phyloP scores from a whole-genome alignment of 78 protist genomes.

The Dictyostelium brefeldianum region DNA sequence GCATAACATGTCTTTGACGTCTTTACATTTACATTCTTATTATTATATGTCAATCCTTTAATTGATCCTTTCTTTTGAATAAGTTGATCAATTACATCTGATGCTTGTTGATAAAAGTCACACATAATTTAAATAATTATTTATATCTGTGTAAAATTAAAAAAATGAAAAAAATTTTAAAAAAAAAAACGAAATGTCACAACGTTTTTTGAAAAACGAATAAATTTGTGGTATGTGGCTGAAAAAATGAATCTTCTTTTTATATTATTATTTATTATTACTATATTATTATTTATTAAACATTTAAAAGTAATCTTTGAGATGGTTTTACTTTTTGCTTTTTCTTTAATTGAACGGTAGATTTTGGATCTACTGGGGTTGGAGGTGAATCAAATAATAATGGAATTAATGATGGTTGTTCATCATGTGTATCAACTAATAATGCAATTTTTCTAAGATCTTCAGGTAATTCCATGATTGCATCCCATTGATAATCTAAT shows the following conservation, averaged over 20 bases:
- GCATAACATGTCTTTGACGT: slow-evolving; percentile 74
- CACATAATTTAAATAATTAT: slow-evolving; percentile 38
- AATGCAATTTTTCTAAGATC: slow-evolving; percentile 67
- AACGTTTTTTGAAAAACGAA: neutral
- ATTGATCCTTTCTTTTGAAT: slow-evolving; percentile 76
- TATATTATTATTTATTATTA: neutral
- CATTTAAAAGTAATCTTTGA: slow-evolving; percentile 2
- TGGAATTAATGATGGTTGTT: slow-evolving; percentile 44
- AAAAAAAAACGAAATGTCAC: no score
- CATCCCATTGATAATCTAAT: slow-evolving; percentile 59
- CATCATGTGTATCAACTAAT: slow-evolving; percentile 59
- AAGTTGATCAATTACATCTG: slow-evolving; percentile 60
- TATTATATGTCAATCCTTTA: slow-evolving; percentile 58
- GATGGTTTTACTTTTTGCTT: slow-evolving; percentile 51
- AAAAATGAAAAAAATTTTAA: slow-evolving; percentile 4
- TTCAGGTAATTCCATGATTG: slow-evolving; percentile 64
- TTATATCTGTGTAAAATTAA: no score
- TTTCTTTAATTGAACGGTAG: slow-evolving; percentile 32
- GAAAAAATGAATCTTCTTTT: neutral
- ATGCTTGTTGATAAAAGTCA: slow-evolving; percentile 67
- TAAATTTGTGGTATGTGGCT: no score
- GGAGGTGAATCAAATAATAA: slow-evolving; percentile 50
- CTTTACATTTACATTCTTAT: neutral
- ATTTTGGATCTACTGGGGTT: slow-evolving; percentile 28
- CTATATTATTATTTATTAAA: neutral